Percentiles rank a stretch among this genome's conserved stretches.
Conservation (phyloP, 345 rosid species). For the Gossypioides kirkii region DNA sequence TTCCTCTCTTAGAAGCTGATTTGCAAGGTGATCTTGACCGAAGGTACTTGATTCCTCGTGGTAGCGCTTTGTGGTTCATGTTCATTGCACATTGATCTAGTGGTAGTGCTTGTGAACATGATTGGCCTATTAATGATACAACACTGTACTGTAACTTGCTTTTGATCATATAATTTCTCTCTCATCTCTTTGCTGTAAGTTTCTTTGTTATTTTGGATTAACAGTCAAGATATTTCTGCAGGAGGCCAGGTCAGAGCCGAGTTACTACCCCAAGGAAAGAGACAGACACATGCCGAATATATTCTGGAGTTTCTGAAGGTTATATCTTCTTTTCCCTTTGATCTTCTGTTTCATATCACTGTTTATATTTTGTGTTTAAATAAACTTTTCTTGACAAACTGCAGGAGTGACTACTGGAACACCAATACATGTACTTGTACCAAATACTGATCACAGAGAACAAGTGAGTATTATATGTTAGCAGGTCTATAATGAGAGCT, state of each 20-base stretch:
- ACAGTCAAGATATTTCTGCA: conserved; percentile 23
- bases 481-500: background rate
- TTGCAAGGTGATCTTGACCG: conserved; percentile 88
- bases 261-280: conserved; percentile 99
- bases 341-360: background rate
- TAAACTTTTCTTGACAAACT: conserved; percentile 6
- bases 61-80: background rate
- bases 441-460: conserved; percentile 98
- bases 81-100: background rate
- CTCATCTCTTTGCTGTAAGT: background rate
- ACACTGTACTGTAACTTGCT: background rate
- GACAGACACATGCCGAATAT: conserved; percentile 90
- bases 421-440: conserved; percentile 82
- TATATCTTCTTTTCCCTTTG: background rate
- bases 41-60: conserved; percentile 38
- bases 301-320: conserved; percentile 92
- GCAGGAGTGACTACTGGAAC: conserved; percentile 96
- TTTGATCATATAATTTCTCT: background rate
- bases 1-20: conserved; percentile 79
- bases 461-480: conserved; percentile 47
- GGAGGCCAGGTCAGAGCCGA: conserved; percentile 99
- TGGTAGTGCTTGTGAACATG: background rate
- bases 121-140: background rate
- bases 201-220: conserved; percentile 6
- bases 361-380: background rate